phyloP scores from a whole-genome alignment of 2,329 filamentous ascomycete genomes.

The Shiraia bambusicola region DNA sequence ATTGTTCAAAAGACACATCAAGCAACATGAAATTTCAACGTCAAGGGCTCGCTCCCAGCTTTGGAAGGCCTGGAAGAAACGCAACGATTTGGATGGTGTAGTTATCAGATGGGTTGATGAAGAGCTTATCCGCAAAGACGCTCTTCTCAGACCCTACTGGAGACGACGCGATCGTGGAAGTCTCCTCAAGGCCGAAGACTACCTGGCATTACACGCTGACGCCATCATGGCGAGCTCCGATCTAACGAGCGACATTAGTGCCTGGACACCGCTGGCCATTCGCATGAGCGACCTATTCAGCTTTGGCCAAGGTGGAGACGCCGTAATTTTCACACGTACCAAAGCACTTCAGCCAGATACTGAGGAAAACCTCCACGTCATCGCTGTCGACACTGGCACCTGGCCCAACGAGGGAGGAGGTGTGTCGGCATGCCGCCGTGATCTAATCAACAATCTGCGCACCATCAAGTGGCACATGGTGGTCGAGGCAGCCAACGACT shows the following conservation, averaged over 20 bases:
- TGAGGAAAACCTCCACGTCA: slow-evolving; percentile 42
- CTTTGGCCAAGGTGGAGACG: slow-evolving; percentile 56
- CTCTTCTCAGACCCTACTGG: slow-evolving; percentile 43
- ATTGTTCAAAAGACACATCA: slow-evolving; percentile 44
- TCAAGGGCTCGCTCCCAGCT: slow-evolving; percentile 43
- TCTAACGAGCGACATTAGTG: slow-evolving; percentile 54
- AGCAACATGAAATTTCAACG: slow-evolving; percentile 43
- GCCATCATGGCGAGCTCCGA: slow-evolving; percentile 55
- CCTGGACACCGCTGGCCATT: slow-evolving; percentile 55
- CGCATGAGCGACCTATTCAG: slow-evolving; percentile 55
- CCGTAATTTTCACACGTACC: slow-evolving; percentile 53
- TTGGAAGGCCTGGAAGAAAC: slow-evolving; percentile 46
- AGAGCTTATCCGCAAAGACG: slow-evolving; percentile 40
- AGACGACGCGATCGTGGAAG: slow-evolving; percentile 41
- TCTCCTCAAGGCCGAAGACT: slow-evolving; percentile 41
- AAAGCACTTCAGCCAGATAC: slow-evolving; percentile 50
- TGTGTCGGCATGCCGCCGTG: slow-evolving; percentile 46
- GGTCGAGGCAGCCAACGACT: slow-evolving; percentile 48
- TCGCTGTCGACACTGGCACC: slow-evolving; percentile 46
- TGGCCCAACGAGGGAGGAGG: slow-evolving; percentile 49
- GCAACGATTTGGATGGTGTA: slow-evolving; percentile 42
- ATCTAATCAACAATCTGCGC: slow-evolving; percentile 47
- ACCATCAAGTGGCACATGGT: slow-evolving; percentile 49
- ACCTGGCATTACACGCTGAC: slow-evolving; percentile 49
- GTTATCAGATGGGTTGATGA: slow-evolving; percentile 46